phyloP scores from a whole-genome alignment of 139 green algal species.

The Chlamydomonas sp. region DNA sequence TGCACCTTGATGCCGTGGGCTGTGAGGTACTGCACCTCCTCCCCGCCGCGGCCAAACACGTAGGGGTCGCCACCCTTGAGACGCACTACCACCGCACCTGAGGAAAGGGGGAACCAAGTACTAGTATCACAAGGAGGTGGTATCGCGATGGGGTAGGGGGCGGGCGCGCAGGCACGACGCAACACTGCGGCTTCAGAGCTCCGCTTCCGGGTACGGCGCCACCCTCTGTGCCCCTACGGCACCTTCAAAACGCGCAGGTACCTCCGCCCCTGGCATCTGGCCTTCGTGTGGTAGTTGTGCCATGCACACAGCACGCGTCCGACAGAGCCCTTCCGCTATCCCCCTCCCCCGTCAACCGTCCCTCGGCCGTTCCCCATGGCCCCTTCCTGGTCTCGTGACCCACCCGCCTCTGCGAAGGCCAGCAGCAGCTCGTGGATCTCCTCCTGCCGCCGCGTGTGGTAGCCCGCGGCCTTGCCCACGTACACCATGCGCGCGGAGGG shows the following conservation, averaged over 20 bases:
- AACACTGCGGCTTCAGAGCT: no score
- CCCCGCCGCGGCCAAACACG: slow-evolving; percentile 86
- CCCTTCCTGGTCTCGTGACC: neutral
- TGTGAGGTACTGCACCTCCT: slow-evolving; percentile 89
- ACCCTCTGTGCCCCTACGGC: no score
- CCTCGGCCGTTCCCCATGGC: neutral
- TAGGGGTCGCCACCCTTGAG: slow-evolving; percentile 96
- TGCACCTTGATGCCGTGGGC: slow-evolving; percentile 82
- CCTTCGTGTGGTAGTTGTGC: no score
- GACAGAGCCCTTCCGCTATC: neutral
- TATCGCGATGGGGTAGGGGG: no score
- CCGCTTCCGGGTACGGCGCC: no score
- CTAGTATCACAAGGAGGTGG: no score
- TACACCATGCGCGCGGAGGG: slow-evolving; percentile 91
- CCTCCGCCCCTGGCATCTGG: no score
- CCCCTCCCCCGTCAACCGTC: neutral
- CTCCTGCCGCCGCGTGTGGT: slow-evolving; percentile 93
- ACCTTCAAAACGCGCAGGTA: no score
- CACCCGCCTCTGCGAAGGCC: slow-evolving; percentile 84
- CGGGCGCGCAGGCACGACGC: no score
- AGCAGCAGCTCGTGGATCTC: slow-evolving; percentile 96
- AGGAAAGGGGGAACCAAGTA: neutral
- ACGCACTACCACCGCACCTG: slow-evolving; percentile 72
- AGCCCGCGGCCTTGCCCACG: slow-evolving; percentile 96
- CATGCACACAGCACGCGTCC: no score